Conservation (phyloP, 1,284 basidiomycete species). For the Omphalotus olearius region DNA sequence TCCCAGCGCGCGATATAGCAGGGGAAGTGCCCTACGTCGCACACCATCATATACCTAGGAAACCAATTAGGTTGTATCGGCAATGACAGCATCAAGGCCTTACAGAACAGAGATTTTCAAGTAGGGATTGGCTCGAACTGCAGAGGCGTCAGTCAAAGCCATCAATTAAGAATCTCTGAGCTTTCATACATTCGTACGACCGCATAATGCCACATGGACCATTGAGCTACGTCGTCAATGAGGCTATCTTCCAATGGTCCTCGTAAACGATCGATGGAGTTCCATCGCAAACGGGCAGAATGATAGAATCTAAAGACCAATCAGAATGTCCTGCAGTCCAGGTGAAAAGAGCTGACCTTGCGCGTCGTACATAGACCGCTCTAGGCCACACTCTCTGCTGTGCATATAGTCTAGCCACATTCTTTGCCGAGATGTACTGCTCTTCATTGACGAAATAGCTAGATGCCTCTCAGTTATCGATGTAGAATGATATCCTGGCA, state of each 20-base stretch:
- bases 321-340: not conserved
- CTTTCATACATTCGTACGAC: constrained; percentile 50
- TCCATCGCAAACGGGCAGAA: constrained; percentile 66
- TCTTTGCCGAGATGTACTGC: constrained; percentile 57
- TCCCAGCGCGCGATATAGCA: constrained; percentile 66
- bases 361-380: constrained; percentile 60
- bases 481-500: not conserved
- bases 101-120: constrained; percentile 57
- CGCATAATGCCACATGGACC: constrained; percentile 84
- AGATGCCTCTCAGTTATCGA: not conserved
- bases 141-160: not conserved
- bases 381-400: constrained; percentile 70
- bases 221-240: constrained; percentile 79
- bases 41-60: constrained; percentile 73
- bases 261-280: constrained; percentile 67
- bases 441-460: constrained; percentile 61
- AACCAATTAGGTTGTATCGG: not conserved
- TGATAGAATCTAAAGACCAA: constrained; percentile 50
- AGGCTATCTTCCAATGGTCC: constrained; percentile 71
- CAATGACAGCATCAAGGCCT: constrained; percentile 13
- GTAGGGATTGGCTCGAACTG: constrained; percentile 56
- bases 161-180: not conserved
- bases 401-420: constrained; percentile 61
- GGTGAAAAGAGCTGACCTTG: constrained; percentile 39
- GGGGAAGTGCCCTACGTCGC: constrained; percentile 59